Evolutionary conservation across 2,329 filamentous ascomycete genomes (phyloP), one percentile per base, ranked within the genome.

Genomic region (Nannizziopsis barbatae): DNA sequence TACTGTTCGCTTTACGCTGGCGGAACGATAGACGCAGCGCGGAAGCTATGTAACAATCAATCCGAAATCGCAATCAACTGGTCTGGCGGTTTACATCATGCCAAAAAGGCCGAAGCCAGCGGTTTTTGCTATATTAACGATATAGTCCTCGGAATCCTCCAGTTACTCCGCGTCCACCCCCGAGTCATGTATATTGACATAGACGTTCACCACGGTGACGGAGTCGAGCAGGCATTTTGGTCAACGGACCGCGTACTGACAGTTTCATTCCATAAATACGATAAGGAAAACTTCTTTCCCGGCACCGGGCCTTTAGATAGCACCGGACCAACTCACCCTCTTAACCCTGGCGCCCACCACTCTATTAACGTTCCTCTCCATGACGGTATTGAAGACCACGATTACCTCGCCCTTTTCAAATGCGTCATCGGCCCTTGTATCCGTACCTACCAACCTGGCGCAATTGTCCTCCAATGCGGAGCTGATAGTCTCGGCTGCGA

Each of bases 41-140:
- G 86, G 52, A 94, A 94, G 63, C 80, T 98, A 33, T 84, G 83
- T 62, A 84, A 86, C 59, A 76, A 81, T 42, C 85, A 95, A 67
- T 87, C 88, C 27, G 86, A 96, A 61, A 95, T 98, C 62, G 92
- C 92, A 48, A 88, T 98, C 61, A 93, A 94, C 59, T 98, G 92
- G 92, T 92, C 88, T 14, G 92, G 92, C 32, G 92, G 92, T 9
- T 76, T 98, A 27, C 92, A 98, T 66, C 92, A 98, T 62, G 92
- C 92, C 40, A 95, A 96, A 67, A 92, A 90, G 63, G 80, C 83
- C 46, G 88, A 95, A 67, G 90, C 92, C 0, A 90, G 84, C 11
- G 92, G 92, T 0, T 98, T 98, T 67, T 98, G 92, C 71, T 98
- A 98, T 70, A 88, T 96, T 70, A 98, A 98, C 66, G 92, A 98